Percentiles rank a stretch among this genome's conserved stretches.
These are phyloP conservation scores for Pichia membranifaciens DNA, from an alignment of 805 yeast genomes.

Conservation along the genomic window DNA sequence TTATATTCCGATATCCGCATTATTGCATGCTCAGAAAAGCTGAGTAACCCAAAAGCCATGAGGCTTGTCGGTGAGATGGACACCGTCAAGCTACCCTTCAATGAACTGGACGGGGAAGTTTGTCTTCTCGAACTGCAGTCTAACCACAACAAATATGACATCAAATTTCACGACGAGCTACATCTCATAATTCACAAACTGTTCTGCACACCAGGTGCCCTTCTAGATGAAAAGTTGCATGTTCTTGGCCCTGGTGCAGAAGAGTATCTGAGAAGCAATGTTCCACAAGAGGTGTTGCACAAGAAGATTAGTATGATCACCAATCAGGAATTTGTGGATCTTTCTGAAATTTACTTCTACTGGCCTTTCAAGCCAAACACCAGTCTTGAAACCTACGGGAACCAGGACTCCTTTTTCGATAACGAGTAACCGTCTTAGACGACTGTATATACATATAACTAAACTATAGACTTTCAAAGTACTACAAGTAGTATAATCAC, in stretches of 20 bases:
- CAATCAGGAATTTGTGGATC: slow-evolving; percentile 44
- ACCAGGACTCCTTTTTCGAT: slow-evolving; percentile 6
- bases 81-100: slow-evolving; percentile 22
- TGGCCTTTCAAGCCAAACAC: slow-evolving; percentile 81
- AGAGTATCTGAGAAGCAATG: slow-evolving; percentile 37
- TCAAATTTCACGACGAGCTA: slow-evolving; percentile 45
- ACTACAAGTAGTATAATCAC: no score
- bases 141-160: slow-evolving; percentile 24
- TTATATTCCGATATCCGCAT: slow-evolving; percentile 54
- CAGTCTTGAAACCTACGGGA: slow-evolving; percentile 18
- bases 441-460: neutral
- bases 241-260: slow-evolving; percentile 79
- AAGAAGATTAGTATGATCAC: slow-evolving; percentile 45
- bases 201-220: slow-evolving; percentile 37
- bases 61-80: slow-evolving; percentile 12
- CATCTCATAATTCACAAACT: slow-evolving; percentile 64
- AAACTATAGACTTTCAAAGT: no score
- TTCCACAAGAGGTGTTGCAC: slow-evolving; percentile 36
- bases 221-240: slow-evolving; percentile 41
- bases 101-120: slow-evolving; percentile 19
- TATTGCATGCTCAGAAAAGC: slow-evolving; percentile 39
- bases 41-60: slow-evolving; percentile 13
- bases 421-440: slow-evolving; percentile 1
- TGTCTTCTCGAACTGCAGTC: slow-evolving; percentile 31
- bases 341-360: slow-evolving; percentile 47